Percentiles rank a stretch among this genome's conserved stretches.
Conservation (phyloP, 2,329 filamentous ascomycete genomes). For the Aspergillus amoenus region DNA sequence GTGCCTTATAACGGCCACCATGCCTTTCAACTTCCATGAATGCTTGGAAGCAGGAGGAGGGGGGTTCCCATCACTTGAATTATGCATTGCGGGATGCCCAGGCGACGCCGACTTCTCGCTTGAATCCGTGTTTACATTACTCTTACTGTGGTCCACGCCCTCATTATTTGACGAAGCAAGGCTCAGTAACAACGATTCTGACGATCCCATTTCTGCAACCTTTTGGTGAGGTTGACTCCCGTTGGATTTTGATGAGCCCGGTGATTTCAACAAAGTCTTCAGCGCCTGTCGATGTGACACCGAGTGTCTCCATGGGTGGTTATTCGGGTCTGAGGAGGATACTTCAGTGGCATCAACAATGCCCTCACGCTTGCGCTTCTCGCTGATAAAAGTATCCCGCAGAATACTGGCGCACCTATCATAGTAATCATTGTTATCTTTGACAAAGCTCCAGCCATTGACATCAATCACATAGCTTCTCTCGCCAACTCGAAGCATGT, state of each 20-base stretch:
- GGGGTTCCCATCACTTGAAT: slow-evolving; percentile 29
- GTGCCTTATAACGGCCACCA: slow-evolving; percentile 94
- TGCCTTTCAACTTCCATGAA: slow-evolving; percentile 96
- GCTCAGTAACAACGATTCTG: slow-evolving; percentile 40
- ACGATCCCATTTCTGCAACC: slow-evolving; percentile 42
- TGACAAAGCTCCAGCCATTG: slow-evolving; percentile 99
- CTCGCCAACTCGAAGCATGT: slow-evolving; percentile 81
- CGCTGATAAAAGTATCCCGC: slow-evolving; percentile 81
- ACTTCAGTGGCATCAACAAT: slow-evolving; percentile 34
- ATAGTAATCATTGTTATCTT: slow-evolving; percentile 98
- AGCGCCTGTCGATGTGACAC: slow-evolving; percentile 51
- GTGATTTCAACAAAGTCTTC: slow-evolving; percentile 63
- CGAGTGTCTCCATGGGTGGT: slow-evolving; percentile 38
- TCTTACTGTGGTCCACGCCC: slow-evolving; percentile 21
- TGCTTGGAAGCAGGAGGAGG: slow-evolving; percentile 73
- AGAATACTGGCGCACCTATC: slow-evolving; percentile 85
- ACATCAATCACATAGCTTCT: slow-evolving; percentile 98
- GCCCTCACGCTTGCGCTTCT: slow-evolving; percentile 54
- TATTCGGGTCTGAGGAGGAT: slow-evolving; percentile 31
- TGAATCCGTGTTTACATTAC: slow-evolving; percentile 11
- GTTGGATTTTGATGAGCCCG: slow-evolving; percentile 62
- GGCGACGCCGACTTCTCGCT: slow-evolving; percentile 24
- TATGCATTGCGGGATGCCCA: slow-evolving; percentile 23
- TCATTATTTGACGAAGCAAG: slow-evolving; percentile 38
- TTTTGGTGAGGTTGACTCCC: slow-evolving; percentile 46